These are phyloP conservation scores for Sarcodon aspratus DNA, from an alignment of 768 basidiomycete genomes.

Conservation along the genomic window DNA sequence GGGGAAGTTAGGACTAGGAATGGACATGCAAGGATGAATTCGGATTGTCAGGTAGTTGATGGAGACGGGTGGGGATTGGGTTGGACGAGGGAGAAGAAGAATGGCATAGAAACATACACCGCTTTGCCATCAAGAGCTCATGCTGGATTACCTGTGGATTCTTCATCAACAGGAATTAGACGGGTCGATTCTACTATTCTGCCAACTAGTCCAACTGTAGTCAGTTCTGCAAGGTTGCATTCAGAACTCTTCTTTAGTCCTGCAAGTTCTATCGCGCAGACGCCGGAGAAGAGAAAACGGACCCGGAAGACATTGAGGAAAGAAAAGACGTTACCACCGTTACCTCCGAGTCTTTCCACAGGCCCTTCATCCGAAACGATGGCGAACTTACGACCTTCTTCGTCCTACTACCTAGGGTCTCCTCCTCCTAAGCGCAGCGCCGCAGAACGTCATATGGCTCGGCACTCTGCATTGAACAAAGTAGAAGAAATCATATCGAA, in stretches of 20 bases:
- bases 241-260: conserved; percentile 37
- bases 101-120: background rate
- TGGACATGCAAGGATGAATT: background rate
- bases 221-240: conserved; percentile 47
- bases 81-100: background rate
- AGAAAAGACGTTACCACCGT: background rate
- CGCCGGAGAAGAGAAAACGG: no score
- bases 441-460: conserved; percentile 15
- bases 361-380: background rate
- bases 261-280: no score
- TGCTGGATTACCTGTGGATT: no score
- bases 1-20: background rate
- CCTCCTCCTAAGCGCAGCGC: conserved; percentile 7
- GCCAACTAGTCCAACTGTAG: conserved; percentile 42
- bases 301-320: background rate
- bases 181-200: conserved; percentile 26
- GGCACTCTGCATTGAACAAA: conserved; percentile 14
- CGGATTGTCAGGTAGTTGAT: no score
- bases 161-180: conserved; percentile 3
- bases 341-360: background rate
- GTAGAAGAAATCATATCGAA: conserved; percentile 18
- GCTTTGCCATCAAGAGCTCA: no score
- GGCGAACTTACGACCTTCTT: no score
- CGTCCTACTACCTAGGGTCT: background rate
- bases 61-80: no score